Evolutionary conservation across 2,329 filamentous ascomycete genomes (phyloP).

Genomic region (Arthrobotrys conoides): DNA sequence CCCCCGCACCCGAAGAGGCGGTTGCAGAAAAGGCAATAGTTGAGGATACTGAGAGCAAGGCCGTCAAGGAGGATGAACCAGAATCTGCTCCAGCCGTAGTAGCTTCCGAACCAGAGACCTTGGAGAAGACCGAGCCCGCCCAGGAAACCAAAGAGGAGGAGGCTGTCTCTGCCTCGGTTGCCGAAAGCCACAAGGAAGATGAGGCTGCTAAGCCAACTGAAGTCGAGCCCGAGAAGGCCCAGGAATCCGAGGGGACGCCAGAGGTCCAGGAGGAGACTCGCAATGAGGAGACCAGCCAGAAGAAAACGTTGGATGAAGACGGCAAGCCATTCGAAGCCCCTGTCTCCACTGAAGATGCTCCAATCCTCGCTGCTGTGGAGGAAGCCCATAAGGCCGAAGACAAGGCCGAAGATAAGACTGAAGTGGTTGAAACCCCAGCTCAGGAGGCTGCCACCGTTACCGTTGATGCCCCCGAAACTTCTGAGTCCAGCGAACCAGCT

Average conservation of each 20-base stretch:
- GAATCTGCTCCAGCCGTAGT: constrained; percentile 13
- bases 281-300: constrained; percentile 19
- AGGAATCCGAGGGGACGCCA: not conserved
- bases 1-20: constrained; percentile 5
- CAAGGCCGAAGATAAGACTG: not conserved
- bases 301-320: constrained; percentile 10
- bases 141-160: constrained; percentile 20
- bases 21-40: constrained; percentile 16
- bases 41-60: constrained; percentile 6
- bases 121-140: not conserved
- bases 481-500: not conserved
- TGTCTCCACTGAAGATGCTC: constrained; percentile 22
- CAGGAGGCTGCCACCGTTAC: not conserved
- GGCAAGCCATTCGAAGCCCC: constrained; percentile 19
- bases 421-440: not conserved
- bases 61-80: constrained; percentile 6
- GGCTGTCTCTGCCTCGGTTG: not conserved
- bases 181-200: constrained; percentile 1
- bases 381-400: not conserved
- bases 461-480: constrained; percentile 1
- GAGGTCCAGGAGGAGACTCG: not conserved
- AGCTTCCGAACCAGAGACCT: constrained; percentile 2
- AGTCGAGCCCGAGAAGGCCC: not conserved
- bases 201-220: constrained; percentile 16
- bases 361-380: constrained; percentile 6